A percentile compares a stretch with the other conserved stretches of the same genome.
Evolutionary conservation across 139 green algal species (phyloP).

Genomic region (Trebouxia sp.): DNA sequence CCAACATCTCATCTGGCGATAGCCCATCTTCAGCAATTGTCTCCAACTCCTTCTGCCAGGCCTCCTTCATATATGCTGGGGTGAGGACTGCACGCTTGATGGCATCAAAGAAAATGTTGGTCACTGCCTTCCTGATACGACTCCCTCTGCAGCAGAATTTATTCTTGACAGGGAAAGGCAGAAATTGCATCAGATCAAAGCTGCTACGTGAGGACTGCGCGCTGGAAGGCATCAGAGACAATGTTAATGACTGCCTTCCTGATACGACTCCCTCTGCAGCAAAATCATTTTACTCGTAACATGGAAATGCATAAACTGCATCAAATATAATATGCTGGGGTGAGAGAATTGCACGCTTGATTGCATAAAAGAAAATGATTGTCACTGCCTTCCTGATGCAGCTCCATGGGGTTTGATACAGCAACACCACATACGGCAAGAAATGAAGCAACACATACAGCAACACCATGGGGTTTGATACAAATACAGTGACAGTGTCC

Average conservation of each 20-base stretch:
- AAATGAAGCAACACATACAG: too few species aligned
- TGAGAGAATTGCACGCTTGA: background rate
- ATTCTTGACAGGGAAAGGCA: too few species aligned
- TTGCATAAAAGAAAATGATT: conserved; percentile 39
- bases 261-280: conserved; percentile 31
- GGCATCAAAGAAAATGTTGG: conserved; percentile 42
- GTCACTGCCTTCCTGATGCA: conserved; percentile 38
- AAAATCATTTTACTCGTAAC: too few species aligned
- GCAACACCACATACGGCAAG: too few species aligned
- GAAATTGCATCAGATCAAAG: background rate
- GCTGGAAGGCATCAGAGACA: conserved; percentile 30
- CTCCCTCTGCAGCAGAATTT: conserved; percentile 4
- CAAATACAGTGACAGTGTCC: too few species aligned
- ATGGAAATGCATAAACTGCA: background rate
- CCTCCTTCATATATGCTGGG: conserved; percentile 60
- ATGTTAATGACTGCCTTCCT: conserved; percentile 39
- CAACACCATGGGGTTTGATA: too few species aligned
- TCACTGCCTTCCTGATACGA: conserved; percentile 38
- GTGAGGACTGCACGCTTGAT: conserved; percentile 58
- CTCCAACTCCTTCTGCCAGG: conserved; percentile 47
- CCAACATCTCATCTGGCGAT: conserved; percentile 54
- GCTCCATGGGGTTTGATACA: too few species aligned
- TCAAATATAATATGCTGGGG: background rate
- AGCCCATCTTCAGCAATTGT: conserved; percentile 26
- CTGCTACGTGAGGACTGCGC: background rate